A percentile compares a stretch with the other conserved stretches of the same genome.
These are phyloP conservation scores for Diaporthe citri DNA, from an alignment of 2,329 filamentous ascomycete genomes.

Conservation along the genomic window DNA sequence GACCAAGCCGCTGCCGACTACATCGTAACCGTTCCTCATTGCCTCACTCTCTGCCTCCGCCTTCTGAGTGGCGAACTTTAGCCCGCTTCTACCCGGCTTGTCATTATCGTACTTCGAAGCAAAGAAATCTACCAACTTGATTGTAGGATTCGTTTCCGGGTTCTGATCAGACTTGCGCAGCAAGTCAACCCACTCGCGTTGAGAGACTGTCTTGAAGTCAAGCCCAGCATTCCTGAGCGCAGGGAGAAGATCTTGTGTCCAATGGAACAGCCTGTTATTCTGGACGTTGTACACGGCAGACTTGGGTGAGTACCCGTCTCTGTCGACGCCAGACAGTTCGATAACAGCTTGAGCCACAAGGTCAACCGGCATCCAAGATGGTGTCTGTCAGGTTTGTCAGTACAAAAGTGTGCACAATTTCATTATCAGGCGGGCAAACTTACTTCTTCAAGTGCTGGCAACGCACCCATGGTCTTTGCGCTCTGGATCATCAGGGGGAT, in stretches of 20 bases:
- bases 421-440: conserved; percentile 16
- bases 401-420: background rate
- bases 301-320: conserved; percentile 41
- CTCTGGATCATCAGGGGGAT: conserved; percentile 63
- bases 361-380: conserved; percentile 57
- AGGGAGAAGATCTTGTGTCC: conserved; percentile 66
- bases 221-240: conserved; percentile 59
- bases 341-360: conserved; percentile 44
- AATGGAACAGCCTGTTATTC: conserved; percentile 62
- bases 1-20: conserved; percentile 55
- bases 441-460: conserved; percentile 58
- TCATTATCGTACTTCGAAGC: conserved; percentile 63
- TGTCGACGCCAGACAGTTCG: conserved; percentile 37
- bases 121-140: conserved; percentile 66
- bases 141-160: conserved; percentile 61
- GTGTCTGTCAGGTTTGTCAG: conserved; percentile 40
- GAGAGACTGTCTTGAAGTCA: conserved; percentile 56
- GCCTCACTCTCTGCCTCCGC: conserved; percentile 50
- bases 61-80: conserved; percentile 54
- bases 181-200: conserved; percentile 58
- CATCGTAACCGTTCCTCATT: conserved; percentile 51
- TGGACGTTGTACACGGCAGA: conserved; percentile 62
- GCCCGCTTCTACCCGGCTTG: conserved; percentile 50
- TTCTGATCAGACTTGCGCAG: conserved; percentile 61
- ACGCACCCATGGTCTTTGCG: conserved; percentile 58